phyloP scores from a whole-genome alignment of 106 monocot genomes.

The Amphibolis antarctica region DNA sequence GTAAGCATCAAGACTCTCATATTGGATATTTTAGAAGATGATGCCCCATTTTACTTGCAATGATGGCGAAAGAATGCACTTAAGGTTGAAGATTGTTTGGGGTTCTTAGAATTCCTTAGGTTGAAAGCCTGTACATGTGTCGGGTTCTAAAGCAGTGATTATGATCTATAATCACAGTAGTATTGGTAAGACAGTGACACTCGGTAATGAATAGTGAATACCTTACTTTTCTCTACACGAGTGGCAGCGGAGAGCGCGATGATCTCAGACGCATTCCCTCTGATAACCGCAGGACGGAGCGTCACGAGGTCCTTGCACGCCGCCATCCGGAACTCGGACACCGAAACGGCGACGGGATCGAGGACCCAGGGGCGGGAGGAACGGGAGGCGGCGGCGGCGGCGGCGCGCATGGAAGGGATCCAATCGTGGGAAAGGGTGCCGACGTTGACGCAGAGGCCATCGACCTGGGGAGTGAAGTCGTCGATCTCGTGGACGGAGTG shows the following conservation, averaged over 20 bases:
- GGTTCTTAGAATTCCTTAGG: too few relatives aligned
- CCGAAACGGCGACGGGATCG: slow-evolving; percentile 83
- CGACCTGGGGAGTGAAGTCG: slow-evolving; percentile 67
- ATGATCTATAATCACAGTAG: background rate
- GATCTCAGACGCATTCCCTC: slow-evolving; percentile 87
- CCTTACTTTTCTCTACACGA: slow-evolving; percentile 29
- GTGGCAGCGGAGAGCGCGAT: slow-evolving; percentile 36
- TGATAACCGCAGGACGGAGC: slow-evolving; percentile 42
- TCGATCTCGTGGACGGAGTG: slow-evolving; percentile 56
- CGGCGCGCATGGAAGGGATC: slow-evolving; percentile 67
- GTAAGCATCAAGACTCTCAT: too few relatives aligned
- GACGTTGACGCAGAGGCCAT: slow-evolving; percentile 61
- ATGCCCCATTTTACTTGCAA: too few relatives aligned
- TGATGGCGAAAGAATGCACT: too few relatives aligned
- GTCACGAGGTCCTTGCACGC: slow-evolving; percentile 39
- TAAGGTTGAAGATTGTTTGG: too few relatives aligned
- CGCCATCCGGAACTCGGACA: slow-evolving; percentile 57
- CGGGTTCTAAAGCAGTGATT: background rate
- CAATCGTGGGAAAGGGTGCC: slow-evolving; percentile 64
- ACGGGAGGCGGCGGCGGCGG: slow-evolving; percentile 29
- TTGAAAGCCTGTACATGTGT: too few relatives aligned
- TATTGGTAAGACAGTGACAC: background rate
- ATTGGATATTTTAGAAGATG: too few relatives aligned
- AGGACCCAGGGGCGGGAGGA: slow-evolving; percentile 65
- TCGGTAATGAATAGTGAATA: background rate